These are phyloP conservation scores for Annulohypoxylon moriforme DNA, from an alignment of 495 filamentous ascomycete genomes.

Conservation along the genomic window DNA sequence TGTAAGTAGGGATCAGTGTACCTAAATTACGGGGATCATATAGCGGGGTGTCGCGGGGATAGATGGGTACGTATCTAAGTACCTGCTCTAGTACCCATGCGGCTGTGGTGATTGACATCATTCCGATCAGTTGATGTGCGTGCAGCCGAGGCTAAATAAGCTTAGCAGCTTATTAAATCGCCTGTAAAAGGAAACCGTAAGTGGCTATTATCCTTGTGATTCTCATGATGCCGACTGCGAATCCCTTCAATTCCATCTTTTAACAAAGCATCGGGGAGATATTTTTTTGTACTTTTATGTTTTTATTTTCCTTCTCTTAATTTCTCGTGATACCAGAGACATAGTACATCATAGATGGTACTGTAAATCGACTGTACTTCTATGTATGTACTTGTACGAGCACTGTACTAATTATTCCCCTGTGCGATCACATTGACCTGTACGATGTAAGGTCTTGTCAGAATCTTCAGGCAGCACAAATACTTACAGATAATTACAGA, in stretches of 20 bases:
- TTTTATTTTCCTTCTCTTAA: not conserved
- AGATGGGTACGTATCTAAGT: constrained; percentile 32
- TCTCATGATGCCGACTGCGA: constrained; percentile 16
- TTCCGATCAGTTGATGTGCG: constrained; percentile 19
- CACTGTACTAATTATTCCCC: not conserved
- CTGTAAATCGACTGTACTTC: not conserved
- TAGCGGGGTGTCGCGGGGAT: constrained; percentile 18
- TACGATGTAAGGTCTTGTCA: not conserved
- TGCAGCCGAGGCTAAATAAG: constrained; percentile 41
- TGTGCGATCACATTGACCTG: not conserved
- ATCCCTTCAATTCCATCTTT: constrained; percentile 17
- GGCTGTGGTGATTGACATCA: constrained; percentile 36
- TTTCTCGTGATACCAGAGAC: not conserved
- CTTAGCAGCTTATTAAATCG: constrained; percentile 22
- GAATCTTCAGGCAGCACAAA: not conserved
- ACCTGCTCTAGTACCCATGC: constrained; percentile 17
- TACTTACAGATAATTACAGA: not conserved
- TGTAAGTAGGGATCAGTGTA: not conserved
- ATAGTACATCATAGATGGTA: too few relatives aligned
- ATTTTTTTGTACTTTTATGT: not conserved
- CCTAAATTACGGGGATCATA: not conserved
- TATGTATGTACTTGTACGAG: not conserved
- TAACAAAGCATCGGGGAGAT: not conserved
- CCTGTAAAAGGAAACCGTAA: constrained; percentile 11
- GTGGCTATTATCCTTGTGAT: constrained; percentile 23